Conservation (phyloP, 306 rosid genomes). For the Phaseolus lunatus region DNA sequence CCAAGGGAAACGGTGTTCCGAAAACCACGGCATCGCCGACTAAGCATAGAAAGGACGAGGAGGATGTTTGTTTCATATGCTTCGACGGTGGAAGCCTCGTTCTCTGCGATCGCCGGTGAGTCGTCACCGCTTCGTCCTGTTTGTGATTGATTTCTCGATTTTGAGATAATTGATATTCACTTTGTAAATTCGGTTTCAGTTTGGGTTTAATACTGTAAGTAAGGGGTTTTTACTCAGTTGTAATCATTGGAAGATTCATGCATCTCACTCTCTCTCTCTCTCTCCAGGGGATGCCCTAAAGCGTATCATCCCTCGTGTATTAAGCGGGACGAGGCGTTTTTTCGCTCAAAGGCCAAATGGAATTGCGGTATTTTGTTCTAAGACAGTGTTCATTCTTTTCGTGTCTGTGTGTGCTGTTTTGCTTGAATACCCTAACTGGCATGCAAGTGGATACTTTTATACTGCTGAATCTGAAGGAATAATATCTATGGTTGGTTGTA, state of each 20-base stretch:
- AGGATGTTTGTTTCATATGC: slow-evolving; percentile 95
- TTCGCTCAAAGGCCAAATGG: slow-evolving; percentile 90
- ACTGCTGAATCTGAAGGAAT: neutral
- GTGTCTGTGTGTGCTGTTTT: neutral
- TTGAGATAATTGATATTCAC: neutral
- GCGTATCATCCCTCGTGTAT: slow-evolving; percentile 94
- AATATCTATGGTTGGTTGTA: neutral
- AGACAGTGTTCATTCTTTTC: neutral
- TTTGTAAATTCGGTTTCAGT: neutral
- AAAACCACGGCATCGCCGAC: slow-evolving; percentile 41
- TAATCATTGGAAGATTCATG: neutral
- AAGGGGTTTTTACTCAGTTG: slow-evolving; percentile 5
- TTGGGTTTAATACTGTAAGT: slow-evolving; percentile 5
- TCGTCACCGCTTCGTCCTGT: neutral
- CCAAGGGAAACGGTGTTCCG: slow-evolving; percentile 42
- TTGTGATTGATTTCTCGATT: neutral
- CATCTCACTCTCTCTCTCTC: neutral
- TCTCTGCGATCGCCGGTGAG: slow-evolving; percentile 97
- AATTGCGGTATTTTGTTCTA: slow-evolving; percentile 78
- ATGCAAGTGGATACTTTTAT: neutral
- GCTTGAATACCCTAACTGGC: neutral
- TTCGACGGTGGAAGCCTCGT: slow-evolving; percentile 97
- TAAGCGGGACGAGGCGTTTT: slow-evolving; percentile 89
- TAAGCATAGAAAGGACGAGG: slow-evolving; percentile 68
- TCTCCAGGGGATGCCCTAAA: slow-evolving; percentile 88